Percentiles rank a stretch among this genome's conserved stretches.
Conservation (phyloP, 2,329 filamentous ascomycete species). For the Colletotrichum tropicale region DNA sequence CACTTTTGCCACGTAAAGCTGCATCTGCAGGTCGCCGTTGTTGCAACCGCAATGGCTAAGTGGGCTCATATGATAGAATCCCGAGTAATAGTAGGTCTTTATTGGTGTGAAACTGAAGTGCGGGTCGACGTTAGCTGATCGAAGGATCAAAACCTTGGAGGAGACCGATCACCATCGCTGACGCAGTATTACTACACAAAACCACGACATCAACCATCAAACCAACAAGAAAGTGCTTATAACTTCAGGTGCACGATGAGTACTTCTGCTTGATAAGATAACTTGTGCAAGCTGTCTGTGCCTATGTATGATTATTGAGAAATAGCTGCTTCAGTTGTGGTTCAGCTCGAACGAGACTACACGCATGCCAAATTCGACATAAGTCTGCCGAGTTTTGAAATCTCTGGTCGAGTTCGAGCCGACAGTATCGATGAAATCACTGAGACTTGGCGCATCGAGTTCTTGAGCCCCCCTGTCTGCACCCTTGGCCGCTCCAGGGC, state of each 20-base stretch:
- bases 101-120: neutral
- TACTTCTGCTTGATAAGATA: neutral
- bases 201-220: fast-evolving
- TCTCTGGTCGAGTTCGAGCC: neutral
- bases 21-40: neutral
- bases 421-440: neutral
- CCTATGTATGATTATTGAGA: neutral
- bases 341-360: neutral
- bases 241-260: fast-evolving
- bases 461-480: neutral
- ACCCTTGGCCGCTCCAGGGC: neutral
- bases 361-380: neutral
- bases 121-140: neutral
- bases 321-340: fast-evolving
- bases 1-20: neutral
- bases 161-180: neutral
- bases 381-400: fast-evolving
- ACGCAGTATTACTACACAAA: neutral
- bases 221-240: neutral
- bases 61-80: neutral
- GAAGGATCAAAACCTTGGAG: neutral
- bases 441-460: neutral
- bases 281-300: neutral
- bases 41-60: neutral
- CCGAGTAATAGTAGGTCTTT: neutral